Evolutionary conservation across 352 stramenopile genomes (phyloP).

Genomic region (Globisporangium cylindrosporum): DNA sequence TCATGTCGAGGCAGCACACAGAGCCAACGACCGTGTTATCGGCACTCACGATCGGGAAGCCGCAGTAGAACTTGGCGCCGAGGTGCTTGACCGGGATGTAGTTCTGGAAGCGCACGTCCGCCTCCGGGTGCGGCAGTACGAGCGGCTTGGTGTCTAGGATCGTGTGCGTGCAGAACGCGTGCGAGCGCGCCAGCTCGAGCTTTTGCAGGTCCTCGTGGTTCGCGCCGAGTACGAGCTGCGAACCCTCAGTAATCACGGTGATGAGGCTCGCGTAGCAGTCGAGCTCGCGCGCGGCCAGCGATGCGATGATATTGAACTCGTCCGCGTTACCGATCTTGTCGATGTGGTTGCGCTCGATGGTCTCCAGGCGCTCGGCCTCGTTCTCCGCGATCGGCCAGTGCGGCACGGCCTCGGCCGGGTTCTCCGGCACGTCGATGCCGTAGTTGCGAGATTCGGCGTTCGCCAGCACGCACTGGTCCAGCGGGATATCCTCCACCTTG

Average conservation of each 20-base stretch:
- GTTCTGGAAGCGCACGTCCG: slow-evolving; percentile 48
- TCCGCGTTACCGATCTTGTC: slow-evolving; percentile 46
- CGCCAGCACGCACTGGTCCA: slow-evolving; percentile 32
- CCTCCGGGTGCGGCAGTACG: slow-evolving; percentile 46
- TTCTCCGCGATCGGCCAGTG: slow-evolving; percentile 36
- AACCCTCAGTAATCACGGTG: slow-evolving; percentile 50
- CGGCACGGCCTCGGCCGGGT: not conserved
- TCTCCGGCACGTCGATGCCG: slow-evolving; percentile 24
- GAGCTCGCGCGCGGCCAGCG: slow-evolving; percentile 52
- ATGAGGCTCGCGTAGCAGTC: slow-evolving; percentile 48
- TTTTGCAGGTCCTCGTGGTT: slow-evolving; percentile 22
- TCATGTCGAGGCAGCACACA: slow-evolving; percentile 44
- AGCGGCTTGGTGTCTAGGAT: slow-evolving; percentile 42
- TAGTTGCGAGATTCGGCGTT: slow-evolving; percentile 38
- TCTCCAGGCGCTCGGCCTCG: slow-evolving; percentile 33
- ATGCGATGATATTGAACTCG: slow-evolving; percentile 58
- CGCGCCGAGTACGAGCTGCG: slow-evolving; percentile 36
- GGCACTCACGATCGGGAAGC: slow-evolving; percentile 27
- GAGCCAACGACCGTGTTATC: slow-evolving; percentile 25
- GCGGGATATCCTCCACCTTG: slow-evolving; percentile 20
- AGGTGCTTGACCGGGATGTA: slow-evolving; percentile 31
- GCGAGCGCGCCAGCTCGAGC: slow-evolving; percentile 22
- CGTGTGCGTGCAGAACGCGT: slow-evolving; percentile 33
- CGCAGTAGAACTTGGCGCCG: slow-evolving; percentile 41
- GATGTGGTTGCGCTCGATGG: slow-evolving; percentile 34